Evolutionary conservation across 768 basidiomycete genomes (phyloP).

Genomic region (Porpolomopsis calyptriformis): DNA sequence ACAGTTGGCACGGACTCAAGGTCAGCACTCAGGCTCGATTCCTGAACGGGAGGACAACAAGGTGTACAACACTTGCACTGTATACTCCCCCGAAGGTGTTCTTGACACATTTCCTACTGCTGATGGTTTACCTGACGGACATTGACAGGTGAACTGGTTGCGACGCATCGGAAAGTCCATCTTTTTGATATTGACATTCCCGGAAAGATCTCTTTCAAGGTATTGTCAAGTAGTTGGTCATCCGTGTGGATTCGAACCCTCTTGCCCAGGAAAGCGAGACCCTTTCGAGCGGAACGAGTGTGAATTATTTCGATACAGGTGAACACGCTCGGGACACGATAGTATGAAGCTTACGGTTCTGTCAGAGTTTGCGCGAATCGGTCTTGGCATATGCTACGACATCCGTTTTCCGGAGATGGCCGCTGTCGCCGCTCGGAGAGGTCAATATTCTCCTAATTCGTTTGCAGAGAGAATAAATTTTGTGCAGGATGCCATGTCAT

Average conservation of each 20-base stretch:
- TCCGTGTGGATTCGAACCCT: not conserved
- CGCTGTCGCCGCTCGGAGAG: conserved; percentile 80
- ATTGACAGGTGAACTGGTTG: conserved; percentile 67
- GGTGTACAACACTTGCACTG: conserved; percentile 88
- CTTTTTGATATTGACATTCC: conserved; percentile 97
- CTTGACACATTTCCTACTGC: conserved; percentile 3
- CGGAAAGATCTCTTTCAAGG: conserved; percentile 85
- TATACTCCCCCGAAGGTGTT: conserved; percentile 71
- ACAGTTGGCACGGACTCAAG: not conserved
- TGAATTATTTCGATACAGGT: conserved; percentile 88
- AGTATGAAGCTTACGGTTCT: not conserved
- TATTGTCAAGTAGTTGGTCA: conserved; percentile 13
- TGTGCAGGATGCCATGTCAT: conserved; percentile 69
- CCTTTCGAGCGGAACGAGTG: conserved; percentile 59
- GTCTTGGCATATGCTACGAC: conserved; percentile 95
- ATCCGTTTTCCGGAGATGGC: conserved; percentile 91
- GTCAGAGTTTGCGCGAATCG: conserved; percentile 91
- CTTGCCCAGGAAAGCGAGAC: conserved; percentile 72
- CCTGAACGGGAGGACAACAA: conserved; percentile 72
- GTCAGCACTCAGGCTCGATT: conserved; percentile 59
- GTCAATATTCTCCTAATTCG: conserved; percentile 26
- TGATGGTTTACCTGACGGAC: conserved; percentile 5
- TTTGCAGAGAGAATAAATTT: not conserved
- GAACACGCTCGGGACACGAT: conserved; percentile 5
- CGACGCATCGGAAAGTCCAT: conserved; percentile 88